Evolutionary conservation across 768 basidiomycete species (phyloP).

Genomic region (Phanerodontia chrysosporium): DNA sequence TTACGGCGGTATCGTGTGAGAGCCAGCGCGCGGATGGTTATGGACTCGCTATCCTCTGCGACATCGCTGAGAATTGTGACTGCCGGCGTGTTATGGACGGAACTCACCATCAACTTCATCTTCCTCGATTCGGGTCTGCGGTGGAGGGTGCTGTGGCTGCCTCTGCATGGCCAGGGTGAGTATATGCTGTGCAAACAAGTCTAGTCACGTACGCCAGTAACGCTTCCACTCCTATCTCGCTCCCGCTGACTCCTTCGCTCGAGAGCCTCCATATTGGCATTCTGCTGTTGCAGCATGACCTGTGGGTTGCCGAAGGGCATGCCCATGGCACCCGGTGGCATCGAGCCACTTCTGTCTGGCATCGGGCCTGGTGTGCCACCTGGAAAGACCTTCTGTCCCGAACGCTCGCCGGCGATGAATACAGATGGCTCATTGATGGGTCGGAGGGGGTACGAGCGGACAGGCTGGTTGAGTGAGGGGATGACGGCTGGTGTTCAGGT

Average conservation of each 20-base stretch:
- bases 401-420: constrained; percentile 69
- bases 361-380: constrained; percentile 10
- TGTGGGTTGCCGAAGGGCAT: constrained; percentile 37
- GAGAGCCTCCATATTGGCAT: constrained; percentile 63
- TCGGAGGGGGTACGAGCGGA: constrained; percentile 70
- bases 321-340: constrained; percentile 11
- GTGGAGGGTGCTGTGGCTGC: constrained; percentile 24
- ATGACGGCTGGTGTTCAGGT: constrained; percentile 45
- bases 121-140: constrained; percentile 32
- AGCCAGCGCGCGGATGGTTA: constrained; percentile 70
- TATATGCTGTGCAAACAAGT: background rate
- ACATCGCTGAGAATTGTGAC: background rate
- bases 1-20: constrained; percentile 72
- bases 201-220: constrained; percentile 34
- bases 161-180: constrained; percentile 14
- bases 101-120: constrained; percentile 63
- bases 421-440: constrained; percentile 60
- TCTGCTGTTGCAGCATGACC: constrained; percentile 66
- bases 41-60: constrained; percentile 42
- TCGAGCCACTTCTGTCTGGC: constrained; percentile 9
- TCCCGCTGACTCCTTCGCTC: constrained; percentile 43
- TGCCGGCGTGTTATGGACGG: background rate
- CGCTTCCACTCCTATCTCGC: constrained; percentile 41
- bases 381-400: constrained; percentile 57
- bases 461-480: constrained; percentile 55